Percentiles rank a stretch among this genome's conserved stretches.
These are phyloP conservation scores for Xylaria cubensis DNA, from an alignment of 495 filamentous ascomycete species.

Conservation along the genomic window DNA sequence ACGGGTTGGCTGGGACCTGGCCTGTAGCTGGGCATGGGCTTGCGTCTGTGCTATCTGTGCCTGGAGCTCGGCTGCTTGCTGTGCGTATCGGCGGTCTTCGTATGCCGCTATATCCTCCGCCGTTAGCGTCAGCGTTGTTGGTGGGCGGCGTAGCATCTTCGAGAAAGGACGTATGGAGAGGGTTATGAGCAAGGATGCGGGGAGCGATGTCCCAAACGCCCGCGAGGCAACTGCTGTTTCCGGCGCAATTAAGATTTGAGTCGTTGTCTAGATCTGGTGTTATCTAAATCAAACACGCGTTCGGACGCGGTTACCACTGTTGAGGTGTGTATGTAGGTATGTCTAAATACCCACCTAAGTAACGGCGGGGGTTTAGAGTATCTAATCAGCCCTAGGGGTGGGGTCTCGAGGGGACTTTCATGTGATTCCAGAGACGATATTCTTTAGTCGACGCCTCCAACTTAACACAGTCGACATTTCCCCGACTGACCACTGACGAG, in stretches of 20 bases:
- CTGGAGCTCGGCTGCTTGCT: conserved; percentile 35
- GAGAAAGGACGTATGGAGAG: not conserved
- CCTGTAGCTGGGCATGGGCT: conserved; percentile 29
- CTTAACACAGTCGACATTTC: too few relatives aligned
- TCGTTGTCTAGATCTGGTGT: not conserved
- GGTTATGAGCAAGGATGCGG: not conserved
- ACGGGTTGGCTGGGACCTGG: conserved; percentile 20
- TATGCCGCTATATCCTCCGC: conserved; percentile 78
- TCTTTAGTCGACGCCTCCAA: too few relatives aligned
- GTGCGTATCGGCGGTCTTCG: conserved; percentile 62
- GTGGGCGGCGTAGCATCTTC: conserved; percentile 79
- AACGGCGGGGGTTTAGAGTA: not conserved
- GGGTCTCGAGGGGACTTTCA: not conserved
- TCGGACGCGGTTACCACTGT: not conserved
- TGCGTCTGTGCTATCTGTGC: conserved; percentile 29
- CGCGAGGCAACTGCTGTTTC: not conserved
- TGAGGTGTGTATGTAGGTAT: not conserved
- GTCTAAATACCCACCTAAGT: not conserved
- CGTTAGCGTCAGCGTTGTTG: conserved; percentile 78
- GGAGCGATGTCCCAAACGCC: not conserved
- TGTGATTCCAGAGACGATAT: not conserved
- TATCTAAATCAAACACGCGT: not conserved
- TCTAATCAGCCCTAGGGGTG: conserved; percentile 13
- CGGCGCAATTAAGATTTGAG: not conserved
- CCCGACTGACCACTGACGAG: not conserved